Evolutionary conservation across 2,329 filamentous ascomycete species (phyloP), one percentile per base, ranked within the genome.

Genomic region (Penicillium verrucosum): DNA sequence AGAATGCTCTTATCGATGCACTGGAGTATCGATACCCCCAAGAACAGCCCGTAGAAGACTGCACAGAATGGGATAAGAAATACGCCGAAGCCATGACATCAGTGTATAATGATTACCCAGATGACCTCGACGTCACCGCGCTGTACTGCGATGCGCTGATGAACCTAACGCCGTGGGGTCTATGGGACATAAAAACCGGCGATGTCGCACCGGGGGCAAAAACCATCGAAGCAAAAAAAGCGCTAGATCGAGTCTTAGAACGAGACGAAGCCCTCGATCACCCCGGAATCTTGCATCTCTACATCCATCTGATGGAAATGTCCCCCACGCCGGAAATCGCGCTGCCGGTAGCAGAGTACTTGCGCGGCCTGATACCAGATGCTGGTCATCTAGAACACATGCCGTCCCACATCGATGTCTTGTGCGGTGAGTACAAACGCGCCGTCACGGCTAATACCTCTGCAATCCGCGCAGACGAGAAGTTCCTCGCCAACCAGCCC

Each of bases 261-360:
- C 75, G 77, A 3, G 70, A 78, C 1, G 78, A 76, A 8, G 81
- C 78, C 1, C 68, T 78, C 6, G 62, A 75, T 5, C 89, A 94
- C 65, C 86, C 89, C 0, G 89, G 89, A 0, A 73, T 92, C 0
- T 76, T 92, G 5, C 89, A 92, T 70, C 74, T 92, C 32, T 92
- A 92, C 69, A 89, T 91, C 44, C 88, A 91, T 64, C 80, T 90
- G 5, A 89, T 90, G 81, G 89, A 92, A 68, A 90, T 91, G 88
- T 90, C 87, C 0, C 74, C 78, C 0, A 80, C 77, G 0, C 88
- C 88, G 0, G 88, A 90, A 67, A 70, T 71, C 1, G 88, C 85
- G 1, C 70, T 89, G 11, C 76, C 81, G 0, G 76, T 81, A 0
- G 87, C 87, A 4, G 81, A 90, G 63, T 75, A 65, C 21, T 78